Conservation (phyloP, 768 basidiomycete species). For the Tricholoma sp. region DNA sequence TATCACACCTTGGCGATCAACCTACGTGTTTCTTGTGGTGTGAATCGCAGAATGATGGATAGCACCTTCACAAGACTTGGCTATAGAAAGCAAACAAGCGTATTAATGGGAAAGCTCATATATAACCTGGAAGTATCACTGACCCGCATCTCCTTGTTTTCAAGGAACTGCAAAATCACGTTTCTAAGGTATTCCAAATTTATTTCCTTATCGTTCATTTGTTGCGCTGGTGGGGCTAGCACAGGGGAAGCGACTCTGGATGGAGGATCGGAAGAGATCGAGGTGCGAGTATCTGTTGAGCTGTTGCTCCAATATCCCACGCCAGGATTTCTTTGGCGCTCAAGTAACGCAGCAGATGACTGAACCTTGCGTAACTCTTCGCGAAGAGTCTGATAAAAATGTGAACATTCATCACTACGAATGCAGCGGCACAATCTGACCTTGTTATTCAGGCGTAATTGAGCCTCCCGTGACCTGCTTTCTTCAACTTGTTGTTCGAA, state of each 20-base stretch:
- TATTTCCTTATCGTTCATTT: constrained; percentile 78
- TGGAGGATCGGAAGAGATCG: constrained; percentile 30
- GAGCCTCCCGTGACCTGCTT: constrained; percentile 58
- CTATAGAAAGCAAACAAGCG: neutral
- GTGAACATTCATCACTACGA: neutral
- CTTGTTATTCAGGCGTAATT: constrained; percentile 74
- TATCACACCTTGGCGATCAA: constrained; percentile 73
- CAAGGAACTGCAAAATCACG: constrained; percentile 94
- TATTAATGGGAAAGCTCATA: neutral
- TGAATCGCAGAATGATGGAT: constrained; percentile 90
- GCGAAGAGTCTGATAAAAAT: constrained; percentile 62
- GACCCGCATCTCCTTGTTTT: constrained; percentile 98
- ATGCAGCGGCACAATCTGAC: constrained; percentile 29
- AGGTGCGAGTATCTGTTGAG: constrained; percentile 37
- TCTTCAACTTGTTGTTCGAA: constrained; percentile 75
- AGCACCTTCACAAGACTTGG: constrained; percentile 72
- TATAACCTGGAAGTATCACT: constrained; percentile 24
- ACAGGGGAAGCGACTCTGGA: constrained; percentile 34
- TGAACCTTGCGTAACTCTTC: constrained; percentile 97
- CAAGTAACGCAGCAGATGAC: constrained; percentile 83
- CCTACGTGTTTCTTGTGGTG: constrained; percentile 89
- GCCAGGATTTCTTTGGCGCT: constrained; percentile 88
- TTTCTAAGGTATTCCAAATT: constrained; percentile 96
- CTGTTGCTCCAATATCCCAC: constrained; percentile 81
- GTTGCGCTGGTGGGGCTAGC: constrained; percentile 24